Evolutionary conservation across 495 filamentous ascomycete genomes (phyloP).

Genomic region (Trichoderma reesei): DNA sequence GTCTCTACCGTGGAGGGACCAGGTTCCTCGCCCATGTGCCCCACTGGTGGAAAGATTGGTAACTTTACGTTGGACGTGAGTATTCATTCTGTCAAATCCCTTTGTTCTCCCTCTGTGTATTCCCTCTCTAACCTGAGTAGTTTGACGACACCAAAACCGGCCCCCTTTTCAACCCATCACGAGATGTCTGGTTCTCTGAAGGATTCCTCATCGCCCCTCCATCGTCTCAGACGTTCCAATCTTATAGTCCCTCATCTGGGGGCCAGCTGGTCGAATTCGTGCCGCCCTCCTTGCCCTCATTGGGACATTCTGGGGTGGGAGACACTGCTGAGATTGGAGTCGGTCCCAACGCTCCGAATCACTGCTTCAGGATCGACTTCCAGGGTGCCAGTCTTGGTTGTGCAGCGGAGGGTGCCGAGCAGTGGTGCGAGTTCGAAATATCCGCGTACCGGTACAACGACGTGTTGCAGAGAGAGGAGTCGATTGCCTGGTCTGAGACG

Average conservation of each 20-base stretch:
- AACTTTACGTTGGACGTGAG: conserved; percentile 7
- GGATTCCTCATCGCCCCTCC: conserved; percentile 28
- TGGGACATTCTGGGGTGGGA: conserved; percentile 8
- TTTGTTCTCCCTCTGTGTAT: too few species aligned
- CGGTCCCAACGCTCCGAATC: conserved; percentile 21
- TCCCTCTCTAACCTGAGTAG: neutral
- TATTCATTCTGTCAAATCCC: neutral
- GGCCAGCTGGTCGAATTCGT: conserved; percentile 28
- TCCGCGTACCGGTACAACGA: conserved; percentile 25
- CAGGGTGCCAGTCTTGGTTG: conserved; percentile 31
- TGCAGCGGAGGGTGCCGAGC: conserved; percentile 20
- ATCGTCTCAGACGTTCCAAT: conserved; percentile 10
- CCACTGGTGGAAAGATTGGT: conserved; percentile 4
- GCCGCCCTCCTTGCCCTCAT: conserved; percentile 20
- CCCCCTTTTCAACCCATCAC: conserved; percentile 24
- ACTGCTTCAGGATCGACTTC: conserved; percentile 35
- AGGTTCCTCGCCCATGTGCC: neutral
- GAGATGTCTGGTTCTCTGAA: conserved; percentile 30
- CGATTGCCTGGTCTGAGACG: conserved; percentile 24
- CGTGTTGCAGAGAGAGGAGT: conserved; percentile 18
- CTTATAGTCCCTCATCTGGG: conserved; percentile 30
- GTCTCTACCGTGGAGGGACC: neutral
- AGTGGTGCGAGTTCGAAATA: conserved; percentile 30
- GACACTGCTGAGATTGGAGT: conserved; percentile 28
- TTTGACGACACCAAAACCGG: conserved; percentile 1